phyloP scores from a whole-genome alignment of 2,329 filamentous ascomycete genomes.

The Exophiala spinifera region DNA sequence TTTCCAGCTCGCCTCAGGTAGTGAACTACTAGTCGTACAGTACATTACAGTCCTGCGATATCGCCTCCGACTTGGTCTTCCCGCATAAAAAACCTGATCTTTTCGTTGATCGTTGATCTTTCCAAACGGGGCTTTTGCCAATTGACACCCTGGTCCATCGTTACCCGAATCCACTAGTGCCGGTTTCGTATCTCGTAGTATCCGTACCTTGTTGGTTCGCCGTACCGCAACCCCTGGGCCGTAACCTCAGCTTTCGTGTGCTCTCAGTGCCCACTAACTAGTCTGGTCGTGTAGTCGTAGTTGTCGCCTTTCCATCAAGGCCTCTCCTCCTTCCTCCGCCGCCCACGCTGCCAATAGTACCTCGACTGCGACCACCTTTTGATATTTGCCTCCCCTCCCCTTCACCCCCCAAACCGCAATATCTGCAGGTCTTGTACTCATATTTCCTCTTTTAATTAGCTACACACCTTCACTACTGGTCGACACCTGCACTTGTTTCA shows the following conservation, averaged over 20 bases:
- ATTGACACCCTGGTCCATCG: slow-evolving; percentile 3
- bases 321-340: slow-evolving; percentile 6
- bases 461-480: slow-evolving; percentile 10
- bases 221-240: too few relatives aligned
- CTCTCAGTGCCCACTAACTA: too few relatives aligned
- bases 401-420: not conserved
- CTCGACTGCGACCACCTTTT: slow-evolving; percentile 2
- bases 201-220: not conserved
- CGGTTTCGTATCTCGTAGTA: not conserved
- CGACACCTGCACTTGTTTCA: not conserved
- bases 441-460: slow-evolving; percentile 6
- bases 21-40: too few relatives aligned
- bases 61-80: not conserved
- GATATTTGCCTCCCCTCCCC: slow-evolving; percentile 1
- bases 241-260: too few relatives aligned
- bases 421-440: slow-evolving; percentile 12
- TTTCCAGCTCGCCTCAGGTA: not conserved
- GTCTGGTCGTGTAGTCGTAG: too few relatives aligned
- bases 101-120: not conserved
- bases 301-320: slow-evolving; percentile 5
- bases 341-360: slow-evolving; percentile 1
- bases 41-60: too few relatives aligned
- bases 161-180: slow-evolving; percentile 4
- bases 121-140: not conserved
- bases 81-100: not conserved